Evolutionary conservation across 169 alveolate species (phyloP), one percentile per base, ranked within the genome.

Genomic region (Cryptosporidium andersoni): DNA sequence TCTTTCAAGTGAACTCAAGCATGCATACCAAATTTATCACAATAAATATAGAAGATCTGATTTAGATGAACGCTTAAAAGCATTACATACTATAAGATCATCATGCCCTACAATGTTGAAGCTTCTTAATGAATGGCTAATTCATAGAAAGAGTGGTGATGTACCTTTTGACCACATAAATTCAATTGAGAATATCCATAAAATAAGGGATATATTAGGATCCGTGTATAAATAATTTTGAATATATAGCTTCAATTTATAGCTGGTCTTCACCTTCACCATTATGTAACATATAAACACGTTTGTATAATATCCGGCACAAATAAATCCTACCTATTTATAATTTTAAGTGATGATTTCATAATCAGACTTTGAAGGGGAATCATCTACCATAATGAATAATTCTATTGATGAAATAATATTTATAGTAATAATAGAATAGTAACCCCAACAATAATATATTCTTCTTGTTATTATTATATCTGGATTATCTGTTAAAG

Each of bases 71-170:
- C 85, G 85, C 45, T 36, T 68, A 4, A 74, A 74, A 37, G 36
- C 51, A 25, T 49, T 74, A 34, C 85, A 74, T 37, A 52, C 40
- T n/a, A 58, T 74, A 25, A 74, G 47, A 53, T 36, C 74, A 11
- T 74, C 85, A 14, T 74, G 85, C 25, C 85, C 85, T 9, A 56
- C 49, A 1, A 74, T 74, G 85, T 58, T 60, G 55, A 74, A 74
- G 47, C 14, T 74, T n/a, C 43, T 56, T 14, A 74, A 68, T n/a
- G 74, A 74, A 9, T 66, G 81, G 81, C 16, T 60, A 4, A 12
- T 74, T 25, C 42, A 14, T 39, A 14, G 8, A 40, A 62, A 58
- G 9, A 58, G 25, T 43, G 67, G 74, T 37, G 68, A 74, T n/a
- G 25, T 25, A 25, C 25, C 25, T 25, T 42, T 58, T 43, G 85